phyloP scores from a whole-genome alignment of 805 yeast species.

The Candida multigemmis region DNA sequence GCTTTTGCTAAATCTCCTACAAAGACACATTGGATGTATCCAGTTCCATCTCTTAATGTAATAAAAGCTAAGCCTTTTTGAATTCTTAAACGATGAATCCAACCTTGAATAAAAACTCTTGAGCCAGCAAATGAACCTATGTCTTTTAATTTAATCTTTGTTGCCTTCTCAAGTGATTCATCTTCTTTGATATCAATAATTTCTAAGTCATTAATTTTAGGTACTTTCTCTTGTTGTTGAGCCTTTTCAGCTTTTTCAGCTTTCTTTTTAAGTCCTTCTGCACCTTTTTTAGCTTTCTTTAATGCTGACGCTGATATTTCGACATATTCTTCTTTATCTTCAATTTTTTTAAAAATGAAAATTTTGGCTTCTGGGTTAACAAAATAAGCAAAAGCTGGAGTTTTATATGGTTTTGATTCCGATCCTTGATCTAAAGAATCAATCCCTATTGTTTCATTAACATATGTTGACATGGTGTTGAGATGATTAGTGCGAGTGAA shows the following conservation, averaged over 20 bases:
- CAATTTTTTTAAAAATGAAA: constrained; percentile 51
- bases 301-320: constrained; percentile 86
- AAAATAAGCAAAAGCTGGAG: constrained; percentile 76
- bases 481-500: too few relatives aligned
- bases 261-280: constrained; percentile 82
- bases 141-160: constrained; percentile 53
- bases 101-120: constrained; percentile 79
- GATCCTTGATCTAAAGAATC: constrained; percentile 58
- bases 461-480: constrained; percentile 40
- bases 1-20: constrained; percentile 91
- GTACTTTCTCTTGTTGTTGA: constrained; percentile 48
- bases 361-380: constrained; percentile 44
- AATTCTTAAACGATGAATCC: constrained; percentile 91
- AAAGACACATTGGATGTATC: constrained; percentile 79
- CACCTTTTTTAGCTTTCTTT: constrained; percentile 95
- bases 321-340: constrained; percentile 44
- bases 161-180: constrained; percentile 59
- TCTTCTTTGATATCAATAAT: constrained; percentile 68
- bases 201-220: constrained; percentile 69
- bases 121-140: constrained; percentile 47
- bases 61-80: constrained; percentile 91
- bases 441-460: constrained; percentile 65
- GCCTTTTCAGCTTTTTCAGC: constrained; percentile 63
- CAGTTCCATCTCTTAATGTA: constrained; percentile 93
- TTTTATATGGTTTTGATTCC: constrained; percentile 61